Conservation (phyloP, 176 grass and related monocot genomes). For the Oryza australiensis region DNA sequence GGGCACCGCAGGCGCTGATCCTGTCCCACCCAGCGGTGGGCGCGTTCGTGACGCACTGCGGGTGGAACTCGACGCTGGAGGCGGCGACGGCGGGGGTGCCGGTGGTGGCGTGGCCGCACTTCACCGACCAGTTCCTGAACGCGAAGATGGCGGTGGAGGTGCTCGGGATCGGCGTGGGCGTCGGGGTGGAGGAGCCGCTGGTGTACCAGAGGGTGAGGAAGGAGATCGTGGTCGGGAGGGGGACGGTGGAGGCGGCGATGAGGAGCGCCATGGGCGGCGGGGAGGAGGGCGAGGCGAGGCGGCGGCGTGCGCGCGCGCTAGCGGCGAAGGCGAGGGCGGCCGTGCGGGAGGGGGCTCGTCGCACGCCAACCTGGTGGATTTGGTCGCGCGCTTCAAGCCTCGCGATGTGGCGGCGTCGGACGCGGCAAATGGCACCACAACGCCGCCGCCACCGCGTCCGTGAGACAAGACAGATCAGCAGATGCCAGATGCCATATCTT, state of each 20-base stretch:
- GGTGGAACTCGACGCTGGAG: conserved; percentile 85
- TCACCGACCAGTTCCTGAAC: conserved; percentile 57
- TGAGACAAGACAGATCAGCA: too few relatives aligned
- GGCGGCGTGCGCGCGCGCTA: conserved; percentile 9
- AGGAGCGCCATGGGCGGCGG: conserved; percentile 39
- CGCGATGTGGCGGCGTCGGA: not conserved
- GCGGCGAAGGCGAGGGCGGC: conserved; percentile 12
- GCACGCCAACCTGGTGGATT: conserved; percentile 4
- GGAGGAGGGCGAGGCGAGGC: conserved; percentile 32
- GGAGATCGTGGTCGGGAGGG: conserved; percentile 27
- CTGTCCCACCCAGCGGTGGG: conserved; percentile 59
- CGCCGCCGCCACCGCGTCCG: too few relatives aligned
- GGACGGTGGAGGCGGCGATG: conserved; percentile 21
- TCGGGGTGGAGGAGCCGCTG: conserved; percentile 26
- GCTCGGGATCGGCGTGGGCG: conserved; percentile 49
- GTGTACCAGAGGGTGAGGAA: not conserved
- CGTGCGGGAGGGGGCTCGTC: conserved; percentile 32
- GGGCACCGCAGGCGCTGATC: conserved; percentile 66
- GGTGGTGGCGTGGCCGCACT: conserved; percentile 59
- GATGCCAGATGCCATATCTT: too few relatives aligned
- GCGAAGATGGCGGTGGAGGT: conserved; percentile 58
- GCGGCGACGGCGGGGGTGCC: conserved; percentile 47
- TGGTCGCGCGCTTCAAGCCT: conserved; percentile 28
- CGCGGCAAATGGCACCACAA: not conserved
- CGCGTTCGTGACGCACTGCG: conserved; percentile 75